Conservation (phyloP, 2,329 filamentous ascomycete genomes). For the Atkinsonella hypoxylon region DNA sequence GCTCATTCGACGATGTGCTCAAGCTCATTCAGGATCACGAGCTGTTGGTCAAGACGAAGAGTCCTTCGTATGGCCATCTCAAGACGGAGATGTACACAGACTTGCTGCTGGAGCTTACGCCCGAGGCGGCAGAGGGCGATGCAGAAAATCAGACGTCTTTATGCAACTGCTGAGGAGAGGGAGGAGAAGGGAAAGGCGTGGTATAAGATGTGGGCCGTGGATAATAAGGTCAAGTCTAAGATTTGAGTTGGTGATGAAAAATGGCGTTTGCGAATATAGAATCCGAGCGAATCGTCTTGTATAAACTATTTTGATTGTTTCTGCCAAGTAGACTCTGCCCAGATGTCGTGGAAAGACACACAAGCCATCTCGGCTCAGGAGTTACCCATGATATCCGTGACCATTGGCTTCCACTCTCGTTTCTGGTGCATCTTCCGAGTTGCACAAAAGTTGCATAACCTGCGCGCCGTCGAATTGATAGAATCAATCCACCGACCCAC, state of each 20-base stretch:
- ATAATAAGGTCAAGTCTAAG: slow-evolving; percentile 22
- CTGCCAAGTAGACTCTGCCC: too few relatives aligned
- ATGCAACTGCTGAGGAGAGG: slow-evolving; percentile 23
- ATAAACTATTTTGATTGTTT: too few relatives aligned
- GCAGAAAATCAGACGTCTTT: slow-evolving; percentile 15
- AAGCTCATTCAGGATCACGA: slow-evolving; percentile 45
- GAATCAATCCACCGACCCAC: too few relatives aligned
- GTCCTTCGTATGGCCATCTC: slow-evolving; percentile 55
- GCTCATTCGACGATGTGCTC: slow-evolving; percentile 44
- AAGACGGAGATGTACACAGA: slow-evolving; percentile 70
- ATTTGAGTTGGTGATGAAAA: background rate
- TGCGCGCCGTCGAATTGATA: too few relatives aligned
- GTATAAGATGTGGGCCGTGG: slow-evolving; percentile 35
- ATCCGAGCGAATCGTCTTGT: too few relatives aligned
- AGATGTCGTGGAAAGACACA: too few relatives aligned
- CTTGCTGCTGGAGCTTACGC: slow-evolving; percentile 45
- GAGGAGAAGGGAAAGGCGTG: slow-evolving; percentile 32
- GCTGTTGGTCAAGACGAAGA: slow-evolving; percentile 48
- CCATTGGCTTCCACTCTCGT: too few relatives aligned
- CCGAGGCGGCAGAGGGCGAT: slow-evolving; percentile 35
- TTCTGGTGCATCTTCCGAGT: too few relatives aligned
- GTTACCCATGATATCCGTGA: too few relatives aligned
- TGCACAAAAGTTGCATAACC: background rate
- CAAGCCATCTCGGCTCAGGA: too few relatives aligned
- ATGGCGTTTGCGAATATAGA: too few relatives aligned